Percentiles rank a stretch among this genome's conserved stretches.
Conservation (phyloP, 192 early-diverging fungal genomes). For the Dispira simplex region DNA sequence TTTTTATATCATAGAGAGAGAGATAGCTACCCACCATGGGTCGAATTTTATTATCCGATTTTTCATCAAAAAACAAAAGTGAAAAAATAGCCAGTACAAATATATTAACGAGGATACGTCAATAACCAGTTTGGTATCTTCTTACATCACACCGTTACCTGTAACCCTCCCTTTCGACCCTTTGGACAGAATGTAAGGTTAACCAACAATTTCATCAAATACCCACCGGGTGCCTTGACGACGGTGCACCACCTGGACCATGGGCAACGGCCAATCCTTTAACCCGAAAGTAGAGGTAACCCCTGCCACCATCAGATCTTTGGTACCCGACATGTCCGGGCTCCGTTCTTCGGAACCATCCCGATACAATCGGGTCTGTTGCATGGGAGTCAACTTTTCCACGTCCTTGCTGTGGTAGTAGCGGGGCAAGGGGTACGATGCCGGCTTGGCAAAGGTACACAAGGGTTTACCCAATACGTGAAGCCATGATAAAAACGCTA, state of each 20-base stretch:
- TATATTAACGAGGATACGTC: too few relatives aligned
- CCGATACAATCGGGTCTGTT: neutral
- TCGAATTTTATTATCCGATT: too few relatives aligned
- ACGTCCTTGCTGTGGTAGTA: constrained; percentile 19
- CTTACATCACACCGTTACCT: too few relatives aligned
- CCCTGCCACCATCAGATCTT: neutral
- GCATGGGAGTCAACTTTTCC: neutral
- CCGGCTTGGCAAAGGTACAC: constrained; percentile 51
- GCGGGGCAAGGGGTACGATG: constrained; percentile 58
- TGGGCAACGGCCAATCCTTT: neutral
- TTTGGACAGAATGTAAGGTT: constrained; percentile 10
- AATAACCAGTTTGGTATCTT: too few relatives aligned
- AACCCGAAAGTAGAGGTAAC: neutral
- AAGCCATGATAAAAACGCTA: constrained; percentile 68
- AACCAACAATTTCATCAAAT: neutral
- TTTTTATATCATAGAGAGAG: too few relatives aligned
- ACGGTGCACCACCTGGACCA: neutral
- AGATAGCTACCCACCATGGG: too few relatives aligned
- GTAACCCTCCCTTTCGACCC: constrained; percentile 10
- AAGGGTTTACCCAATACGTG: constrained; percentile 57
- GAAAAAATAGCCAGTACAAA: too few relatives aligned
- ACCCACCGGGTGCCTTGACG: neutral
- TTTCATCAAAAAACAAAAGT: too few relatives aligned
- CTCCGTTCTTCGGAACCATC: neutral
- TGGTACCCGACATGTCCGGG: neutral